phyloP scores from a whole-genome alignment of 345 rosid genomes.

The Trapa incisa region DNA sequence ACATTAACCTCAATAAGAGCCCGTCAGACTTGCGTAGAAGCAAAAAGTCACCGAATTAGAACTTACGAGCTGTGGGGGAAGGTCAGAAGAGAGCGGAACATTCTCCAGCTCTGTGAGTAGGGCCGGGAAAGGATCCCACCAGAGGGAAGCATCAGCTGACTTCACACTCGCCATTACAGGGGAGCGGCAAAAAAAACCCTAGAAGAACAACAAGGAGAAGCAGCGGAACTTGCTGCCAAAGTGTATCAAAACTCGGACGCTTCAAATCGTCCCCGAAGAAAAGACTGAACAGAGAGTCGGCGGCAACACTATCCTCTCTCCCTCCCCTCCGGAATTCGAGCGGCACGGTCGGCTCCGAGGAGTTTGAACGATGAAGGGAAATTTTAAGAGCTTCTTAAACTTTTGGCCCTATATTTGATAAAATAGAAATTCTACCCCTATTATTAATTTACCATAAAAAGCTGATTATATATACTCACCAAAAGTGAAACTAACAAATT shows the following conservation, averaged over 20 bases:
- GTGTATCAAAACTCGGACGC: background rate
- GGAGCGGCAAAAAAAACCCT: conserved; percentile 4
- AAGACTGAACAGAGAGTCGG: background rate
- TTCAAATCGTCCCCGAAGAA: background rate
- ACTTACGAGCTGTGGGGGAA: conserved; percentile 40
- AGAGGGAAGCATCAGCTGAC: conserved; percentile 51
- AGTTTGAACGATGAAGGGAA: background rate
- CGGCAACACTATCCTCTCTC: background rate
- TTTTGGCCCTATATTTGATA: too few species aligned
- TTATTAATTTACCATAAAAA: too few species aligned
- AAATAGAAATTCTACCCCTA: too few species aligned
- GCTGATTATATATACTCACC: too few species aligned
- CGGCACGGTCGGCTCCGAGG: background rate
- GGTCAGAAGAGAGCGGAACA: conserved; percentile 41
- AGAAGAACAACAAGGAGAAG: background rate
- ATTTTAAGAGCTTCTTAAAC: background rate
- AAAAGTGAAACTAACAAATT: too few species aligned
- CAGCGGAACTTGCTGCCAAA: background rate
- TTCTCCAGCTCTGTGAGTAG: conserved; percentile 59
- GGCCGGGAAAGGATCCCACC: conserved; percentile 76
- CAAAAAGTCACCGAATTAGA: conserved; percentile 2
- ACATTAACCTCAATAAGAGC: background rate
- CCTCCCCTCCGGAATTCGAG: background rate
- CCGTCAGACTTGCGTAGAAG: background rate
- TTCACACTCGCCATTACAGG: conserved; percentile 38